Percentiles rank a stretch among this genome's conserved stretches.
Evolutionary conservation across 108 stramenopile genomes (phyloP).

Genomic region (Conticribra weissflogii): DNA sequence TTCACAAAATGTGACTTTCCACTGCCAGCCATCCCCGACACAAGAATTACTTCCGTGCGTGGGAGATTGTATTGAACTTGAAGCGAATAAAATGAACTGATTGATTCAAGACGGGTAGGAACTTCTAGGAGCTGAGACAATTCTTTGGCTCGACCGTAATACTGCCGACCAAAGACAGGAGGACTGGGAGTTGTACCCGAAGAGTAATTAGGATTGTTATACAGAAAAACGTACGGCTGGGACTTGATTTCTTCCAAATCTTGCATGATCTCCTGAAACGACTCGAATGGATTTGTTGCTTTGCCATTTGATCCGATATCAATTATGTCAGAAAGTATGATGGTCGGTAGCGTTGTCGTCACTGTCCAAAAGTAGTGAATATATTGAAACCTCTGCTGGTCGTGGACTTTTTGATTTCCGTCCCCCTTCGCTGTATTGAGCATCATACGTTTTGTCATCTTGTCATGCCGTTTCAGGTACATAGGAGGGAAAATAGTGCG

Average conservation of each 20-base stretch:
- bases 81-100: too few relatives aligned
- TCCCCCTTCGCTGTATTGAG: too few relatives aligned
- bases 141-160: constrained; percentile 12
- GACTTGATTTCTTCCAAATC: constrained; percentile 15
- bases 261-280: background rate
- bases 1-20: constrained; percentile 18
- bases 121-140: constrained; percentile 6
- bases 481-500: too few relatives aligned
- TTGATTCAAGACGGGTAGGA: background rate
- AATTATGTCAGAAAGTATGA: constrained; percentile 6
- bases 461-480: background rate
- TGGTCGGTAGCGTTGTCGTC: background rate
- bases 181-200: background rate
- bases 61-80: too few relatives aligned
- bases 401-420: background rate
- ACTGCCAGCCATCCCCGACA: constrained; percentile 18
- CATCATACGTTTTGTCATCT: background rate
- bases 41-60: constrained; percentile 3
- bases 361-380: background rate
- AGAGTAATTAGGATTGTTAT: background rate
- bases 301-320: background rate
- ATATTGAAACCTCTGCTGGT: background rate
- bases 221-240: constrained; percentile 7
- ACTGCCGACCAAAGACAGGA: constrained; percentile 7
- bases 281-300: constrained; percentile 2